Evolutionary conservation across 345 rosid species (phyloP).

Genomic region (Firmiana major): DNA sequence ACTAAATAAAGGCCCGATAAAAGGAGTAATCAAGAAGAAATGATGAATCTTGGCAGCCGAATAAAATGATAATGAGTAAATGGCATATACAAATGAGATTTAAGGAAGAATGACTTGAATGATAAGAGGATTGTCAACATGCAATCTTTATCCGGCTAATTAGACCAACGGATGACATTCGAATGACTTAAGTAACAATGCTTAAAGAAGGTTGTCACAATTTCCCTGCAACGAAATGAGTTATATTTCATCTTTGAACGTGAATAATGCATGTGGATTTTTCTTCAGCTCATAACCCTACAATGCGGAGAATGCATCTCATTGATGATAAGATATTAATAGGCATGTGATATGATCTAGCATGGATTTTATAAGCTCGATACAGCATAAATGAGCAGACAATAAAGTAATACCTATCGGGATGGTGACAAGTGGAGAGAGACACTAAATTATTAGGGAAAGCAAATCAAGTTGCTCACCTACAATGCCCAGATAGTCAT

Average conservation of each 20-base stretch:
- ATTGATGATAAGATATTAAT: too few species aligned
- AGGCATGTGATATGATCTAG: background rate
- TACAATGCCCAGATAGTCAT: slow-evolving; percentile 5
- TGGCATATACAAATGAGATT: background rate
- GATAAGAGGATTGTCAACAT: background rate
- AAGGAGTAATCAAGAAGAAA: background rate
- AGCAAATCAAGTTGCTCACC: slow-evolving; percentile 25
- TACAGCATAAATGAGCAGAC: background rate
- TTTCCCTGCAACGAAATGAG: background rate
- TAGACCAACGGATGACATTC: background rate
- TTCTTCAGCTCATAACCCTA: too few species aligned
- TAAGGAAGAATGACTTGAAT: background rate
- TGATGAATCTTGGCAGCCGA: background rate
- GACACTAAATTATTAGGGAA: background rate
- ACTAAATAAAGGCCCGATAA: too few species aligned
- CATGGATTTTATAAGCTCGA: slow-evolving; percentile 7
- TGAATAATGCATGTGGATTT: background rate
- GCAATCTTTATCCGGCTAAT: background rate
- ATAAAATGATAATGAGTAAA: background rate
- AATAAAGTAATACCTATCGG: background rate
- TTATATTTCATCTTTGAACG: background rate
- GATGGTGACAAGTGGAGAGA: background rate
- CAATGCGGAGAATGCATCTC: too few species aligned
- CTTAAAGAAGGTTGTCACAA: background rate
- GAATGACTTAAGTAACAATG: background rate